Evolutionary conservation across 202 grass and related monocot species (phyloP).

Genomic region (Musa balbisiana): DNA sequence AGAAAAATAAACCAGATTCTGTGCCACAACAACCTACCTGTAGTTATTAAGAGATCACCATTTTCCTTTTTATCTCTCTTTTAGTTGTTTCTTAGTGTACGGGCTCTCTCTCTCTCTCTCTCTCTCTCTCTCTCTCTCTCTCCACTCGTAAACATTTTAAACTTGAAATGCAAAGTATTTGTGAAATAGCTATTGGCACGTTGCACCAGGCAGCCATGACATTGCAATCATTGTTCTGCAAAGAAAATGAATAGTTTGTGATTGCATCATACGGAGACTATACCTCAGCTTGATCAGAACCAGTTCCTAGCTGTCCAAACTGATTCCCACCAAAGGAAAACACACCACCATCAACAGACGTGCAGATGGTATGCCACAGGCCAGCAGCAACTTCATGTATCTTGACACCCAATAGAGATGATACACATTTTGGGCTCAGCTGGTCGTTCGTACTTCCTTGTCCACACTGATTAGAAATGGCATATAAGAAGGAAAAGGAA

Average conservation of each 20-base stretch:
- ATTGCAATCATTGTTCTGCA: too few relatives aligned
- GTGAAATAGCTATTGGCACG: too few relatives aligned
- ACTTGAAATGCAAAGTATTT: too few relatives aligned
- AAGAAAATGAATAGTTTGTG: not conserved
- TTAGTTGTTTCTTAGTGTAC: too few relatives aligned
- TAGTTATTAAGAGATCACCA: too few relatives aligned
- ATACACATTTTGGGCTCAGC: slow-evolving; percentile 81
- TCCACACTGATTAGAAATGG: slow-evolving; percentile 61
- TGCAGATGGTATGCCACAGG: slow-evolving; percentile 92
- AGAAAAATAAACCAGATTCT: too few relatives aligned
- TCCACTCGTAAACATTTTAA: too few relatives aligned
- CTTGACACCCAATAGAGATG: slow-evolving; percentile 81
- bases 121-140: too few relatives aligned
- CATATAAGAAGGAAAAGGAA: slow-evolving; percentile 13
- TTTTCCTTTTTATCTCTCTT: too few relatives aligned
- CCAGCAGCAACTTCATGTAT: slow-evolving; percentile 76
- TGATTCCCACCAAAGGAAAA: slow-evolving; percentile 99
- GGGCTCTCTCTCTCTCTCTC: too few relatives aligned
- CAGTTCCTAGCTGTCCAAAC: slow-evolving; percentile 88
- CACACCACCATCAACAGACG: slow-evolving; percentile 79
- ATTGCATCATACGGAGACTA: not conserved
- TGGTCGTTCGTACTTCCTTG: slow-evolving; percentile 87
- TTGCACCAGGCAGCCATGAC: too few relatives aligned
- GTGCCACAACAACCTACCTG: too few relatives aligned
- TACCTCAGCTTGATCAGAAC: slow-evolving; percentile 99